Evolutionary conservation across 129 eudicot species (phyloP).

Genomic region (Flaveria linearis): DNA sequence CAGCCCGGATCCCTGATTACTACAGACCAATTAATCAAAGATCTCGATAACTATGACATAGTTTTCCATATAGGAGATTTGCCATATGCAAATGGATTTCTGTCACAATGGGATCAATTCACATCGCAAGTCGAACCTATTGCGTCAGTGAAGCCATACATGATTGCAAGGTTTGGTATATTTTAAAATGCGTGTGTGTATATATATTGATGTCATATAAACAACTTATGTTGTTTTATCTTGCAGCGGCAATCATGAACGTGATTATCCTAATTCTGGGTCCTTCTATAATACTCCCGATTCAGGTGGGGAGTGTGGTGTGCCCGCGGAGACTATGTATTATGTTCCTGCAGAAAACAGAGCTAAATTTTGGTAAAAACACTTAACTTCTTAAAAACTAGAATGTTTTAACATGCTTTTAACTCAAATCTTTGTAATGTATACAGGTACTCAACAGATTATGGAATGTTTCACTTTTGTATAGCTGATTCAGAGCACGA

Average conservation of each 20-base stretch:
- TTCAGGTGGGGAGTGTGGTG: slow-evolving; percentile 77
- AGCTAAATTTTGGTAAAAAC: slow-evolving; percentile 64
- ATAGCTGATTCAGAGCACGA: slow-evolving; percentile 80
- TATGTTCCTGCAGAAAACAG: slow-evolving; percentile 71
- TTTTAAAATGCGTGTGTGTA: not conserved
- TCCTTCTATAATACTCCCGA: slow-evolving; percentile 55
- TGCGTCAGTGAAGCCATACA: slow-evolving; percentile 53
- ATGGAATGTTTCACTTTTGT: slow-evolving; percentile 83
- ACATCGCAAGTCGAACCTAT: slow-evolving; percentile 52
- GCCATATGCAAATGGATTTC: slow-evolving; percentile 51
- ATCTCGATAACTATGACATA: slow-evolving; percentile 49
- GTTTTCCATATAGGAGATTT: slow-evolving; percentile 61
- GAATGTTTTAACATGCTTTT: not conserved
- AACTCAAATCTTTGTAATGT: not conserved
- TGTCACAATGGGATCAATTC: slow-evolving; percentile 61
- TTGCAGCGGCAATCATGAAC: slow-evolving; percentile 69
- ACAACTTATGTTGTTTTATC: not conserved
- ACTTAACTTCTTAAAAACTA: too few species aligned
- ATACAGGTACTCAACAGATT: slow-evolving; percentile 45
- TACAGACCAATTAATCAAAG: slow-evolving; percentile 42
- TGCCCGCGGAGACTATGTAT: slow-evolving; percentile 44
- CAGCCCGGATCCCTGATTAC: slow-evolving; percentile 54
- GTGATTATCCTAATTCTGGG: slow-evolving; percentile 63
- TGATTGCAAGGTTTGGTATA: slow-evolving; percentile 46
- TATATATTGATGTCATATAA: too few species aligned